phyloP scores from a whole-genome alignment of 352 stramenopile genomes.

The Globisporangium apiculatum region DNA sequence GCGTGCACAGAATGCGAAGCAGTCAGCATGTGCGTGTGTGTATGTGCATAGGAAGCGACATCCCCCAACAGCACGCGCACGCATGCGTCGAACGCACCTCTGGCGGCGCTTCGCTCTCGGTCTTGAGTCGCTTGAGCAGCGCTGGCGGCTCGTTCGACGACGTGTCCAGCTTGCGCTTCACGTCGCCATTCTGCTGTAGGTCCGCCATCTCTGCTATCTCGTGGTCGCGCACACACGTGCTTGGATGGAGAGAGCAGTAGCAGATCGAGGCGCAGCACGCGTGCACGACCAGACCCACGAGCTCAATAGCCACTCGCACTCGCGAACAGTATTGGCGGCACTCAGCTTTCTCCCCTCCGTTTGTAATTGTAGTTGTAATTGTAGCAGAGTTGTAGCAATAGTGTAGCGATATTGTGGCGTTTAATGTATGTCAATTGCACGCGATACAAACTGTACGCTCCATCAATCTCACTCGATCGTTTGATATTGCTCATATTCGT shows the following conservation, averaged over 20 bases:
- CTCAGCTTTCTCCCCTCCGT: not conserved
- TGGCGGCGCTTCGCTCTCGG: slow-evolving; percentile 49
- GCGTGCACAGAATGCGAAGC: not conserved
- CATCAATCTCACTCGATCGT: too few species aligned
- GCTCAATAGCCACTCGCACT: not conserved
- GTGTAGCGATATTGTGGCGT: too few species aligned
- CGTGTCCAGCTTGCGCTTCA: slow-evolving; percentile 9
- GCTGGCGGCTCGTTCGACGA: slow-evolving; percentile 6
- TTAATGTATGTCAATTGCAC: too few species aligned
- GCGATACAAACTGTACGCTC: too few species aligned
- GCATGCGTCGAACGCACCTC: slow-evolving; percentile 37
- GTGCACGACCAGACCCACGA: not conserved
- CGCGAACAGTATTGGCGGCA: not conserved
- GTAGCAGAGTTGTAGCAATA: too few species aligned
- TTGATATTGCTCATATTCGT: too few species aligned
- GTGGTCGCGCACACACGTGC: not conserved
- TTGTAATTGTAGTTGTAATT: too few species aligned
- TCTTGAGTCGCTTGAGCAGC: slow-evolving; percentile 54
- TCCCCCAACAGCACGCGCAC: too few species aligned
- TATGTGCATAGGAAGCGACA: not conserved
- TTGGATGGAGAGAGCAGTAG: not conserved
- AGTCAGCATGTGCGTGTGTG: too few species aligned
- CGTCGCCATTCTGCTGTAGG: slow-evolving; percentile 4
- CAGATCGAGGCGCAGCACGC: not conserved
- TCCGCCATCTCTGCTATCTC: slow-evolving; percentile 5